A percentile compares a stretch with the other conserved stretches of the same genome.
Evolutionary conservation across 2,329 filamentous ascomycete genomes (phyloP).

Genomic region (Cladobotryum mycophilum): DNA sequence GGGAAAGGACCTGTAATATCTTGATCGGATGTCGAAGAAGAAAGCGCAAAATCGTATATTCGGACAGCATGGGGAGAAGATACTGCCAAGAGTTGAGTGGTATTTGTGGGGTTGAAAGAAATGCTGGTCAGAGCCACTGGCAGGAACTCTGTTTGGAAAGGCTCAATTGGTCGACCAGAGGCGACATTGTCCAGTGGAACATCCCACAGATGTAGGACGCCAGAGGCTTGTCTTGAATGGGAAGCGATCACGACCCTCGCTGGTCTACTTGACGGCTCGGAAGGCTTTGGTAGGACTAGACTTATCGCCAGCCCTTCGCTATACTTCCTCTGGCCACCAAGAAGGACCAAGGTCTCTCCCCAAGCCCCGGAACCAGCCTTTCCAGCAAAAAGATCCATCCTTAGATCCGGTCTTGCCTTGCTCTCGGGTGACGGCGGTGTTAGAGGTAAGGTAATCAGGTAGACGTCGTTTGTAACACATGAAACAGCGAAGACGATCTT

Average conservation of each 20-base stretch:
- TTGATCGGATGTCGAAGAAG: conserved; percentile 47
- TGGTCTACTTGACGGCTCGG: conserved; percentile 31
- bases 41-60: conserved; percentile 54
- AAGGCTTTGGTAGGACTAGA: conserved; percentile 37
- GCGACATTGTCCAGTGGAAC: conserved; percentile 41
- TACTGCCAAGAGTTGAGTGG: conserved; percentile 52
- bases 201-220: conserved; percentile 53
- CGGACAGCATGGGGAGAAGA: conserved; percentile 50
- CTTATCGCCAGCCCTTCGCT: conserved; percentile 53
- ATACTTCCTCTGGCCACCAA: conserved; percentile 47
- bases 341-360: conserved; percentile 52
- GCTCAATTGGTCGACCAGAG: conserved; percentile 28
- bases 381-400: conserved; percentile 43
- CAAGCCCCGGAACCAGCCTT: conserved; percentile 56
- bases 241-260: conserved; percentile 51
- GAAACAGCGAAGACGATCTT: conserved; percentile 57
- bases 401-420: conserved; percentile 50
- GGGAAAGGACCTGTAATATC: conserved; percentile 45
- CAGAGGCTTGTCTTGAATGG: conserved; percentile 53
- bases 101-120: conserved; percentile 54
- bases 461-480: conserved; percentile 51
- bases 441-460: conserved; percentile 53
- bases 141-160: conserved; percentile 57
- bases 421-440: conserved; percentile 56
- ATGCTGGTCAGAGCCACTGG: conserved; percentile 48